A percentile compares a stretch with the other conserved stretches of the same genome.
Conservation (phyloP, 208 protist genomes). For the Leishmania amazonensis region DNA sequence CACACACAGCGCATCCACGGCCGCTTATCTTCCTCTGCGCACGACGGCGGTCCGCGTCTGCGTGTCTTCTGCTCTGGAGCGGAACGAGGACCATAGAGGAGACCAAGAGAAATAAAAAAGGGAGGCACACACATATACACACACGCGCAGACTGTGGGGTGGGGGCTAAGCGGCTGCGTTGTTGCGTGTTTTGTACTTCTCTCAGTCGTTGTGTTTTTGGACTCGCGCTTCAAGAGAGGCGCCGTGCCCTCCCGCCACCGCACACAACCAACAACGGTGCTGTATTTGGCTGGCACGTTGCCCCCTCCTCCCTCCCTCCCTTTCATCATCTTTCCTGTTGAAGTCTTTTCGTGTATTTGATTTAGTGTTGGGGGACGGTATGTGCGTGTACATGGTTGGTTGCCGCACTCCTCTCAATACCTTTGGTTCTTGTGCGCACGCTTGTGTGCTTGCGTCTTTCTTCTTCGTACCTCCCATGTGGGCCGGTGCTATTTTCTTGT, state of each 20-base stretch:
- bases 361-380: not conserved
- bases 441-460: slow-evolving; percentile 3
- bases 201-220: not conserved
- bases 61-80: not conserved
- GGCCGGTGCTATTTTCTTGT: not conserved
- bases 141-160: not conserved
- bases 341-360: slow-evolving; percentile 5
- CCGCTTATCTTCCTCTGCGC: not conserved
- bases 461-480: not conserved
- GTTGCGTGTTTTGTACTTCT: not conserved
- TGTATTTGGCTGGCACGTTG: not conserved
- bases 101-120: too few species aligned
- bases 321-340: not conserved
- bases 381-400: not conserved
- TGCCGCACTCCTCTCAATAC: not conserved
- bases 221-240: not conserved
- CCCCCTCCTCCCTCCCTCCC: not conserved
- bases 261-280: not conserved
- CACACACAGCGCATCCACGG: not conserved
- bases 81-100: not conserved
- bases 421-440: not conserved
- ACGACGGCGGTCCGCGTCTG: not conserved
- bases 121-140: not conserved
- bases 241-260: not conserved
- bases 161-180: not conserved